Percentiles rank a stretch among this genome's conserved stretches.
These are phyloP conservation scores for Fusarium tricinctum DNA, from an alignment of 2,329 filamentous ascomycete species.

Conservation along the genomic window DNA sequence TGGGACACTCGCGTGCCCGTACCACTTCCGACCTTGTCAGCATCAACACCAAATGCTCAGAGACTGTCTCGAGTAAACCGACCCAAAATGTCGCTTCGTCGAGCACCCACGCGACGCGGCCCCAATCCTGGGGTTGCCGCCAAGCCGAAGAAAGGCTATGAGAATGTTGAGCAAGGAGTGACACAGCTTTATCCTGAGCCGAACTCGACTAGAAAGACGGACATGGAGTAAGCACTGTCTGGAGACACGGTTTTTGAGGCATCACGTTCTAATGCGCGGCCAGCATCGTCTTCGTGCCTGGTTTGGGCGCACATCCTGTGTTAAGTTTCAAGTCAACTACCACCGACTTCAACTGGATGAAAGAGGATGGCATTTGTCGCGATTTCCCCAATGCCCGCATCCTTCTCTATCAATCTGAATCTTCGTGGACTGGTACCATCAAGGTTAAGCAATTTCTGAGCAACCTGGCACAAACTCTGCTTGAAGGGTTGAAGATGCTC, in stretches of 20 bases:
- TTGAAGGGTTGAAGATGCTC: constrained; percentile 53
- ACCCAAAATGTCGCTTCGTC: constrained; percentile 29
- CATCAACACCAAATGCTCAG: not conserved
- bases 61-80: not conserved
- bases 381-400: constrained; percentile 59
- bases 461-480: constrained; percentile 56
- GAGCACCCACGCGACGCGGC: constrained; percentile 42
- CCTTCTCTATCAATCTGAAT: constrained; percentile 59
- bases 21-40: not conserved
- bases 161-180: constrained; percentile 57
- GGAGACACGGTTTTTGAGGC: rapidly evolving
- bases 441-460: constrained; percentile 59
- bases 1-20: not conserved
- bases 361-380: constrained; percentile 49
- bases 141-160: constrained; percentile 54
- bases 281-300: constrained; percentile 60
- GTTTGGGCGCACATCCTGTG: constrained; percentile 57
- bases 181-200: constrained; percentile 55
- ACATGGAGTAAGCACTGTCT: constrained; percentile 52
- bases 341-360: constrained; percentile 59
- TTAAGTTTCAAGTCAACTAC: constrained; percentile 57
- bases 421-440: constrained; percentile 57
- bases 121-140: constrained; percentile 36
- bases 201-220: constrained; percentile 49
- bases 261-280: not conserved